These are phyloP conservation scores for Dentipellis fragilis DNA, from an alignment of 768 basidiomycete genomes.

Conservation along the genomic window DNA sequence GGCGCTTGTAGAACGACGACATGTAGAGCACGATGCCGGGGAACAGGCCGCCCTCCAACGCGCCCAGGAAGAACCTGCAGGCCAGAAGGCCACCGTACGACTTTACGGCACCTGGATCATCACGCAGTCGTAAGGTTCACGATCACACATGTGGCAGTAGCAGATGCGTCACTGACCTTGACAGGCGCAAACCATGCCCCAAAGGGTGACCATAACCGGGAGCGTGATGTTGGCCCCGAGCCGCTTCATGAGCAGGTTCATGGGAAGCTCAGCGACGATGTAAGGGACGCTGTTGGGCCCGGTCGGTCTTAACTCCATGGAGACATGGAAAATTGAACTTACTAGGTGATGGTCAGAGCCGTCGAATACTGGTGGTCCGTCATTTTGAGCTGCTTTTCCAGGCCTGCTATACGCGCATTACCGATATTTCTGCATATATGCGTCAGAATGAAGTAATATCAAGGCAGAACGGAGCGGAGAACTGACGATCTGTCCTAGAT, in stretches of 20 bases:
- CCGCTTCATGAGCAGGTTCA: constrained; percentile 24
- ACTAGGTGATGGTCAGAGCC: constrained; percentile 12
- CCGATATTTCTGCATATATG: constrained; percentile 14
- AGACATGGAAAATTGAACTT: not conserved
- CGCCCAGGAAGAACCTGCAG: constrained; percentile 40
- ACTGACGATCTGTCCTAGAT: constrained; percentile 12
- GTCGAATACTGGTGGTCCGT: constrained; percentile 19
- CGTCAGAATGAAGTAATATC: not conserved
- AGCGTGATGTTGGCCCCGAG: constrained; percentile 49
- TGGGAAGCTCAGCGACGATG: constrained; percentile 17
- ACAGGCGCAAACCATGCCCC: constrained; percentile 57
- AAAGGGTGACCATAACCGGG: constrained; percentile 51
- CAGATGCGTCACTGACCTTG: constrained; percentile 35
- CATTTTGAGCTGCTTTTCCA: constrained; percentile 22
- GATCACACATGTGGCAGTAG: not conserved
- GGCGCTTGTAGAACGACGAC: constrained; percentile 19
- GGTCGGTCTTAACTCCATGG: constrained; percentile 1
- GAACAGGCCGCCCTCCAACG: constrained; percentile 51
- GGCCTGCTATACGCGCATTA: constrained; percentile 23
- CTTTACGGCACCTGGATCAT: constrained; percentile 30
- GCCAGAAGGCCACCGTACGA: constrained; percentile 43
- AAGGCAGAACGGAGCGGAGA: not conserved
- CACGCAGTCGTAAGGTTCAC: not conserved
- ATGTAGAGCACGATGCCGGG: constrained; percentile 22
- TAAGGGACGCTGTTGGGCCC: constrained; percentile 18